Conservation (phyloP, 2,329 filamentous ascomycete species). For the Daldinia sp. region DNA sequence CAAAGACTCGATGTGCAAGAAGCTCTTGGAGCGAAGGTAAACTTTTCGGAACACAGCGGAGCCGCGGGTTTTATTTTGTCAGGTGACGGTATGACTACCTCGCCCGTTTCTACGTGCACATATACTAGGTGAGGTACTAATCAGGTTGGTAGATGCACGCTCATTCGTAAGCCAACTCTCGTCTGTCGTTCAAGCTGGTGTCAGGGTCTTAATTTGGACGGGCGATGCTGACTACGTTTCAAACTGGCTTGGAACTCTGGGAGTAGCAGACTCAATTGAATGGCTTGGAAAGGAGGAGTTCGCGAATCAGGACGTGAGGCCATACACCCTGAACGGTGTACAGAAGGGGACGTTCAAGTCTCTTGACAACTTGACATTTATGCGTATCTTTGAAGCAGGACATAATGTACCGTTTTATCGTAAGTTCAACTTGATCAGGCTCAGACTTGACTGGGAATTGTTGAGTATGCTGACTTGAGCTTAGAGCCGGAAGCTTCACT, state of each 20-base stretch:
- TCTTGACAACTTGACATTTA: neutral
- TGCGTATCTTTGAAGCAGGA: neutral
- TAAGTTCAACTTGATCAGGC: neutral
- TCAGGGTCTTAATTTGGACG: constrained; percentile 65
- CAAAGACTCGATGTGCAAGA: constrained; percentile 42
- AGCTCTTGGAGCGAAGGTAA: constrained; percentile 42
- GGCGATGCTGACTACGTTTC: constrained; percentile 70
- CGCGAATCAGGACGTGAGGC: constrained; percentile 50
- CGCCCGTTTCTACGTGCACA: neutral
- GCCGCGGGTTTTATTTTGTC: neutral
- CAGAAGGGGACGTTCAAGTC: neutral
- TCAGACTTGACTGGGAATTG: neutral
- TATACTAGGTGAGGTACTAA: constrained; percentile 15
- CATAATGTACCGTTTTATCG: constrained; percentile 1
- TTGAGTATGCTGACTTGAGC: constrained; percentile 27
- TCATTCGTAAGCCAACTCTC: constrained; percentile 56
- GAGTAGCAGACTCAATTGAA: constrained; percentile 59
- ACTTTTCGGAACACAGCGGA: neutral
- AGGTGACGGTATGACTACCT: neutral
- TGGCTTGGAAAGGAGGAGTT: constrained; percentile 59
- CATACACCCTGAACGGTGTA: constrained; percentile 62
- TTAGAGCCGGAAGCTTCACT: constrained; percentile 37
- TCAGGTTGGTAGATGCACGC: constrained; percentile 15
- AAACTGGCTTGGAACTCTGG: constrained; percentile 67
- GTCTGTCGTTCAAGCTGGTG: constrained; percentile 60